phyloP scores from a whole-genome alignment of 805 yeast genomes.

The Cephaloascus fragrans region DNA sequence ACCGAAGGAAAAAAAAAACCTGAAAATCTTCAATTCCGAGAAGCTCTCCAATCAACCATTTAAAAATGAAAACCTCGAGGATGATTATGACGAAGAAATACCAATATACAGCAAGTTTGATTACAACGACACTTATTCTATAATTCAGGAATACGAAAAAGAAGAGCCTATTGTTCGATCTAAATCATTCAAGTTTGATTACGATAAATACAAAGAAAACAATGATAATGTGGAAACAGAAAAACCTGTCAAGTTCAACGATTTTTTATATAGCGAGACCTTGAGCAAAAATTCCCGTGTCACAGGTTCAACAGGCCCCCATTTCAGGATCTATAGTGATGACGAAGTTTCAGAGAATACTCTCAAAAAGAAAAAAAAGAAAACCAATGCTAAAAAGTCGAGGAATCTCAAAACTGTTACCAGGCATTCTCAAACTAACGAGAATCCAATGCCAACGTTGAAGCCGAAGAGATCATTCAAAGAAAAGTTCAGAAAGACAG shows the following conservation, averaged over 20 bases:
- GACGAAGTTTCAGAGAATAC: no score
- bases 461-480: not conserved
- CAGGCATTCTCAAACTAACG: not conserved
- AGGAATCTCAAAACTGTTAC: not conserved
- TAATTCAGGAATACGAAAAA: not conserved
- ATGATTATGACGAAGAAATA: not conserved
- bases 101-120: not conserved
- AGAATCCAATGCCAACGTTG: not conserved
- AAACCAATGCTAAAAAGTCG: not conserved
- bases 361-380: not conserved
- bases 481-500: not conserved
- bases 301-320: not conserved
- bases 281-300: not conserved
- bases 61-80: no score
- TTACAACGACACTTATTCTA: not conserved
- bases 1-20: no score
- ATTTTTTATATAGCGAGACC: not conserved
- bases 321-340: no score
- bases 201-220: not conserved
- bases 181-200: not conserved
- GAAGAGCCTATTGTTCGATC: not conserved
- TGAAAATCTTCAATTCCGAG: not conserved
- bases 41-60: not conserved
- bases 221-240: no score
- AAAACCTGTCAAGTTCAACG: no score